Percentiles rank a stretch among this genome's conserved stretches.
phyloP scores from a whole-genome alignment of 73 alveolate genomes.

The Uronychia binucleata region DNA sequence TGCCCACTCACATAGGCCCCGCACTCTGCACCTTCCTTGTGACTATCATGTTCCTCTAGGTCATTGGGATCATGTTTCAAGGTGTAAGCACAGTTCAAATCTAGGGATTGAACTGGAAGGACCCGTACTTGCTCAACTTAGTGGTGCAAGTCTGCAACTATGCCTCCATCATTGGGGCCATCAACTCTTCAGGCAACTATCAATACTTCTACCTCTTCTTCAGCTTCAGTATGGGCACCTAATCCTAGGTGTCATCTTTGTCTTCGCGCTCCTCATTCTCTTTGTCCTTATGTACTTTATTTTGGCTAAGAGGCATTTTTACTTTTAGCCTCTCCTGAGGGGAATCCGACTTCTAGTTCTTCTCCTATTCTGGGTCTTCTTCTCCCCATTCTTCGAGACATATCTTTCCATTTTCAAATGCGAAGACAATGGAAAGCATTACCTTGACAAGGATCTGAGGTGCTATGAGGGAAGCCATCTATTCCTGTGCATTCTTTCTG shows the following conservation, averaged over 20 bases:
- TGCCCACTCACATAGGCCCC: conserved; percentile 15
- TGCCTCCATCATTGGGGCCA: conserved; percentile 29
- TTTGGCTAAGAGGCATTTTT: conserved; percentile 30
- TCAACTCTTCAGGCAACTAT: conserved; percentile 5
- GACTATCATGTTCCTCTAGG: conserved; percentile 17
- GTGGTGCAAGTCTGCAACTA: conserved; percentile 32
- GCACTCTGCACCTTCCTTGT: conserved; percentile 22
- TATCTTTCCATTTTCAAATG: conserved; percentile 41
- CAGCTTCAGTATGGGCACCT: conserved; percentile 13
- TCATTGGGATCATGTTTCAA: conserved; percentile 45
- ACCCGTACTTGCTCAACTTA: conserved; percentile 29
- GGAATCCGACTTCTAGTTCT: conserved; percentile 22
- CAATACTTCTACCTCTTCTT: conserved; percentile 20
- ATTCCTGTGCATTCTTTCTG: conserved; percentile 23
- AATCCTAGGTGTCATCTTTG: conserved; percentile 23
- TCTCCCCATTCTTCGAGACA: conserved; percentile 33
- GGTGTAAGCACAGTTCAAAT: conserved; percentile 4
- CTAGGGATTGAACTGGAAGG: conserved; percentile 43
- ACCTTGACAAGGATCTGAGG: conserved; percentile 16
- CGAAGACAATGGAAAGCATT: conserved; percentile 24
- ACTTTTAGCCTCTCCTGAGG: conserved; percentile 27
- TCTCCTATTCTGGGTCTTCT: conserved; percentile 29
- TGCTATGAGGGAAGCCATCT: conserved; percentile 32
- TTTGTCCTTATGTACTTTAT: conserved; percentile 26
- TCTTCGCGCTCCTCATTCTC: conserved; percentile 12